phyloP scores from a whole-genome alignment of 2,329 filamentous ascomycete species.

The Ophiocordyceps australis region DNA sequence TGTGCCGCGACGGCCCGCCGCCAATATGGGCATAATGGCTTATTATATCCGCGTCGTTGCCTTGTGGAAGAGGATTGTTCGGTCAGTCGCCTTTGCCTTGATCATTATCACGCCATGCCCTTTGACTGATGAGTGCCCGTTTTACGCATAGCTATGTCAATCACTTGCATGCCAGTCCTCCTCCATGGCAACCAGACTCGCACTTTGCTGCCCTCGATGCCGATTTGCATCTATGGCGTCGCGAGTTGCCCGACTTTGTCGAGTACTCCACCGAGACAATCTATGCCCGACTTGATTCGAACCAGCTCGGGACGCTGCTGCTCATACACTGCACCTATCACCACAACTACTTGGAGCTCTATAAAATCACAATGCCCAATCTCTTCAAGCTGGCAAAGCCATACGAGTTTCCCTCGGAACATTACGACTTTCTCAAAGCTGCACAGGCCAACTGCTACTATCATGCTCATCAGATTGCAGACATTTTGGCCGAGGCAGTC shows the following conservation, averaged over 20 bases:
- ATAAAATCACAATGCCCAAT: slow-evolving; percentile 25
- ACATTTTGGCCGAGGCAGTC: slow-evolving; percentile 18
- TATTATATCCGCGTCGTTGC: slow-evolving; percentile 22
- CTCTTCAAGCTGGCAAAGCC: slow-evolving; percentile 23
- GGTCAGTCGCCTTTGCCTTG: slow-evolving; percentile 4
- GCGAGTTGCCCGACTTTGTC: slow-evolving; percentile 22
- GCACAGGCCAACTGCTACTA: slow-evolving; percentile 18
- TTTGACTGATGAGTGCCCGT: not conserved
- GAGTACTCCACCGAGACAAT: slow-evolving; percentile 23
- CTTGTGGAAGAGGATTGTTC: slow-evolving; percentile 20
- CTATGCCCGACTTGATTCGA: slow-evolving; percentile 25
- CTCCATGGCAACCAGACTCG: slow-evolving; percentile 23
- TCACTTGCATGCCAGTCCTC: slow-evolving; percentile 16
- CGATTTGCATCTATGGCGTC: slow-evolving; percentile 20
- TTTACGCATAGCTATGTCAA: slow-evolving; percentile 14
- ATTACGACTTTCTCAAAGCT: slow-evolving; percentile 15
- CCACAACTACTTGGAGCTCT: slow-evolving; percentile 24
- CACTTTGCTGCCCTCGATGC: slow-evolving; percentile 21
- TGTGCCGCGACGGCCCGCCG: slow-evolving; percentile 18
- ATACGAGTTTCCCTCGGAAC: slow-evolving; percentile 19
- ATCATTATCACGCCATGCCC: not conserved
- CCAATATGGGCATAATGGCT: slow-evolving; percentile 24
- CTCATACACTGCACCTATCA: slow-evolving; percentile 27
- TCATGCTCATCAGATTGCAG: slow-evolving; percentile 18
- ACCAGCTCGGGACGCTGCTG: slow-evolving; percentile 24